These are phyloP conservation scores for Penicillium sp. DNA, from an alignment of 2,329 filamentous ascomycete genomes.

Conservation along the genomic window DNA sequence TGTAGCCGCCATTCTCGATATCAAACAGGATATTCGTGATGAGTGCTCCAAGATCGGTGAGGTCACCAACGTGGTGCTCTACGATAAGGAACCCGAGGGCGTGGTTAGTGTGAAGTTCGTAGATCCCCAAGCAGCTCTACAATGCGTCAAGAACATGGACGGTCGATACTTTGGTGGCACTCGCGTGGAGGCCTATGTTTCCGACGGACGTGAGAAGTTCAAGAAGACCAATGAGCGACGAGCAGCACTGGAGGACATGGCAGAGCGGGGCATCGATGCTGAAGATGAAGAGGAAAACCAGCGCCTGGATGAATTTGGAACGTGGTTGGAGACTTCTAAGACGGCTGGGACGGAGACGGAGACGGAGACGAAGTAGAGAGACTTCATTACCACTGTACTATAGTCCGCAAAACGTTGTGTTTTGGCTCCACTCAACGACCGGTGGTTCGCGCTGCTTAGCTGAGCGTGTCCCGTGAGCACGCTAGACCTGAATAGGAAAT, in stretches of 20 bases:
- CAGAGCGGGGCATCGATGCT: conserved; percentile 44
- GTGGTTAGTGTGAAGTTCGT: conserved; percentile 82
- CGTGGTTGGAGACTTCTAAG: conserved; percentile 42
- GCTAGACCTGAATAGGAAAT: conserved; percentile 24
- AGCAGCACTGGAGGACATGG: conserved; percentile 45
- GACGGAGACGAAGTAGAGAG: conserved; percentile 23
- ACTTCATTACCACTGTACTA: neutral
- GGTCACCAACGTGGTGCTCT: conserved; percentile 88
- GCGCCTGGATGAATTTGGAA: conserved; percentile 50
- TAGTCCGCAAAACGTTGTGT: neutral
- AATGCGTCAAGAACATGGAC: conserved; percentile 71
- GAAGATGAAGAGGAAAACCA: conserved; percentile 46
- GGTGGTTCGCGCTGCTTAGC: conserved; percentile 29
- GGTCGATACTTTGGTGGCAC: conserved; percentile 76
- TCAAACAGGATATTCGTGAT: conserved; percentile 90
- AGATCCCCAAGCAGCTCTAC: conserved; percentile 66
- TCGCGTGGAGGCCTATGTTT: conserved; percentile 68
- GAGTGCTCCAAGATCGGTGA: conserved; percentile 83
- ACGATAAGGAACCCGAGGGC: conserved; percentile 80
- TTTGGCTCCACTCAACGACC: conserved; percentile 3
- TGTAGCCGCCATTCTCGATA: conserved; percentile 76
- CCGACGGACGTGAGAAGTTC: conserved; percentile 70
- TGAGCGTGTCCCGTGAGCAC: neutral
- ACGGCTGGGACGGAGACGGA: conserved; percentile 13
- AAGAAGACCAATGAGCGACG: conserved; percentile 59